Base-by-base conservation (phyloP, 805 yeast species). In the Limtongia smithiae region DNA sequence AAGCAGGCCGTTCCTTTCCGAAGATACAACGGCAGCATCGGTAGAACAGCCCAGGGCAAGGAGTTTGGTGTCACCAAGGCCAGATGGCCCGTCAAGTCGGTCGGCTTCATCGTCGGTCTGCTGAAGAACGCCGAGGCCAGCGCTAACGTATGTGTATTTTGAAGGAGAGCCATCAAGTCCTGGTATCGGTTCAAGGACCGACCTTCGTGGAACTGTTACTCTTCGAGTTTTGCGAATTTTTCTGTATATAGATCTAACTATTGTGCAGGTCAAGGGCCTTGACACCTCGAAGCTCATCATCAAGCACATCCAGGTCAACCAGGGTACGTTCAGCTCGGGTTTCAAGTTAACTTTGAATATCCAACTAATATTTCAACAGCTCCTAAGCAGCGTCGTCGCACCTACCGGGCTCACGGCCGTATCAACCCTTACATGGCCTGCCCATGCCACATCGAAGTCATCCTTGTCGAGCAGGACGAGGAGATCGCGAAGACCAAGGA, bases 381-480 rank as follows among this genome's bases (percentile, higher is more conserved):
- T 70, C 98, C 99, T 79, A 89, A 89, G 80, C 95, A 88, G 81
- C 93, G 97, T 83, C 91, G 99, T 82, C 89, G 99, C 81, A 93
- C 98, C 71, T 93, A 80, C 96, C 90, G 99, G 85, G 99, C 99
- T 70, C 97, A 91, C 85, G 99, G 99, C 86, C 93, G 98, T 85
- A 87, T 89, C 75, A 93, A 91, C 80, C 95, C 96, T 70, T 93
- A 89, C 93, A 94, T 89, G 81, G 87, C 97, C 58, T 80, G 90
- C 69, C 98, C 98, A 74, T 90, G 94, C 70, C 99, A 93, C 86
- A 91, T 93, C 74, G 98, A 93, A 82, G 80, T 93, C 71, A 83
- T 88, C 72, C 80, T 93, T 68, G 85, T 96, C 70, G 98, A 93
- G 83, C 86, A 82, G 76, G 93, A 79, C 66, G 97, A 90, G 78